Conservation (phyloP, 2,329 filamentous ascomycete species). For the Eurotiales sp. region DNA sequence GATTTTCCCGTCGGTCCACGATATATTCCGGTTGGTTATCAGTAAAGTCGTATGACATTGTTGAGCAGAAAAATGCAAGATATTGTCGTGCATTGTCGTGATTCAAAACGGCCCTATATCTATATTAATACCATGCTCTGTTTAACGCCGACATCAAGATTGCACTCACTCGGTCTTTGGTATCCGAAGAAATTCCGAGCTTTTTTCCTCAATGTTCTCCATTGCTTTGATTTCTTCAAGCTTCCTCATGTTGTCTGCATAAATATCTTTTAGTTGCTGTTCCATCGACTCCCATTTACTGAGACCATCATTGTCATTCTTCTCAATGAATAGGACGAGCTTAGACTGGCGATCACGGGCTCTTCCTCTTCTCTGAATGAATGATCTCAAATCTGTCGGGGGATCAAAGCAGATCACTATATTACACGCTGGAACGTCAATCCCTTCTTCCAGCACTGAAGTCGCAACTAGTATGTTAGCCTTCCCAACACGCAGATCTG, state of each 20-base stretch:
- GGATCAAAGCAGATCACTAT: slow-evolving; percentile 62
- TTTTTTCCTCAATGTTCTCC: slow-evolving; percentile 47
- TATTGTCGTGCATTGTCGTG: slow-evolving; percentile 71
- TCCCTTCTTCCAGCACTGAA: slow-evolving; percentile 58
- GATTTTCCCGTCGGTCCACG: slow-evolving; percentile 38
- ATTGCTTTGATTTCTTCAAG: slow-evolving; percentile 44
- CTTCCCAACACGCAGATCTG: slow-evolving; percentile 50
- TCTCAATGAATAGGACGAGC: slow-evolving; percentile 49
- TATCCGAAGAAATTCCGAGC: slow-evolving; percentile 38
- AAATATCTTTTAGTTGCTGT: slow-evolving; percentile 65
- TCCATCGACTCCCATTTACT: slow-evolving; percentile 66
- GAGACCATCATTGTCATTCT: slow-evolving; percentile 31
- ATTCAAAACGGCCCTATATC: slow-evolving; percentile 62
- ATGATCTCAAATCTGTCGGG: slow-evolving; percentile 60
- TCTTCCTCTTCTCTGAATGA: slow-evolving; percentile 62
- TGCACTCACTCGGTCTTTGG: slow-evolving; percentile 39
- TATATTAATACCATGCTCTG: too few relatives aligned
- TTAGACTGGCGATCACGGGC: slow-evolving; percentile 56
- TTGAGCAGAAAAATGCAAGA: slow-evolving; percentile 75
- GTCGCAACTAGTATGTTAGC: slow-evolving; percentile 59
- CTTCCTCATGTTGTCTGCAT: slow-evolving; percentile 60
- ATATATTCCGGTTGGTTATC: slow-evolving; percentile 67
- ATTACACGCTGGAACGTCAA: slow-evolving; percentile 61
- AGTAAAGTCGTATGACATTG: slow-evolving; percentile 58
- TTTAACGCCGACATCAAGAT: neutral